These are phyloP conservation scores for Gilbertella persicaria DNA, from an alignment of 371 early-diverging fungal genomes.

Conservation along the genomic window DNA sequence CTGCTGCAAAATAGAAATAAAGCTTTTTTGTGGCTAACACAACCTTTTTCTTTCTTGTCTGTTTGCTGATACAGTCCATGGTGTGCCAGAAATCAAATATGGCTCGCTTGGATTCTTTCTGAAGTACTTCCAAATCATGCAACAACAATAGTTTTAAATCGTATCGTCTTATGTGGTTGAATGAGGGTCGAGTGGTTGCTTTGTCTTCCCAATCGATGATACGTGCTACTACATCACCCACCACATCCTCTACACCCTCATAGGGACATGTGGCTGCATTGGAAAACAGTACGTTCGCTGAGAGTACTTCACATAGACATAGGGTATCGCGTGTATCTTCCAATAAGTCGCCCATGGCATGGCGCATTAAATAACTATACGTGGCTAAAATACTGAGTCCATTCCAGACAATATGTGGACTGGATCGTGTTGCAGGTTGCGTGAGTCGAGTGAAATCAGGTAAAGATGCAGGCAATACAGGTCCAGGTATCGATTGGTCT, in stretches of 20 bases:
- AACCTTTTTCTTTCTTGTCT: slow-evolving; percentile 5
- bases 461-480: slow-evolving; percentile 4
- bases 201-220: slow-evolving; percentile 12
- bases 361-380: slow-evolving; percentile 45
- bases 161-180: slow-evolving; percentile 3
- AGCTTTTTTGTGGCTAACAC: slow-evolving; percentile 29
- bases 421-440: slow-evolving; percentile 10
- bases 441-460: slow-evolving; percentile 27
- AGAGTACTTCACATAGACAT: slow-evolving; percentile 11
- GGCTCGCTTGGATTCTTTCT: slow-evolving; percentile 18
- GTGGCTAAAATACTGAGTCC: slow-evolving; percentile 28
- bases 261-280: slow-evolving; percentile 23
- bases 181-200: neutral
- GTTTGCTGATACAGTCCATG: slow-evolving; percentile 14
- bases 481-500: slow-evolving; percentile 5
- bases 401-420: slow-evolving; percentile 29
- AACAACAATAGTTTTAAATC: slow-evolving; percentile 23
- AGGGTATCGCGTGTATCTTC: slow-evolving; percentile 28
- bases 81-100: slow-evolving; percentile 27
- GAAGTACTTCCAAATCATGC: slow-evolving; percentile 17
- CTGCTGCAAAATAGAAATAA: slow-evolving; percentile 31
- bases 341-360: slow-evolving; percentile 27
- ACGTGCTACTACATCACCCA: slow-evolving; percentile 20
- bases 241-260: slow-evolving; percentile 16
- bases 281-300: slow-evolving; percentile 21